Base-by-base conservation (phyloP, 2,329 filamentous ascomycete genomes). In the Cladosporium sp. region DNA sequence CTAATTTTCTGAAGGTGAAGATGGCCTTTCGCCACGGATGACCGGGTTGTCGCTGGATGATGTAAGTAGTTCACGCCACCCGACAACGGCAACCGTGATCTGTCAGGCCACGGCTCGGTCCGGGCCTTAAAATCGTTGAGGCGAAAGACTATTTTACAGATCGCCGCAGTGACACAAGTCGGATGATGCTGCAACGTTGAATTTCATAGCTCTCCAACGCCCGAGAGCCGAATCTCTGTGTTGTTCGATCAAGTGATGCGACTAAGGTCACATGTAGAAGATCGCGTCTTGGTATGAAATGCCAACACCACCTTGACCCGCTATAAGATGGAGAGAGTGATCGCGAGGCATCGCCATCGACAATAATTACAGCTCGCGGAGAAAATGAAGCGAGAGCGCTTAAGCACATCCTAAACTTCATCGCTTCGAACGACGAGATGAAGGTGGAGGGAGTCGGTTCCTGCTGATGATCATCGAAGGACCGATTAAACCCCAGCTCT, bases 401-500 rank as follows among this genome's bases (percentile, higher is more conserved):
- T 18, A 49, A 26, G 26, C 21, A 26, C 8, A 6, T 32, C n/a
- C 28, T 55, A 10, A 36, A 24, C n/a, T 15, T 34, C 14, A 11
- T 44, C 41, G 18, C n/a, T 34, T 32, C n/a, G 7, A 5, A 26
- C 54, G 30, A 62, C 11, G 12, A 51, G 28, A 26, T 18, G n/a
- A 52, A 11, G n/a, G 44, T 51, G 47, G 44, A 52, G 44, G 47
- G 36, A 26, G 26, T 62, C 49, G 61, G 32, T 28, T 57, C 49
- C 47, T 55, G 28, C 24, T 18, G 32, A 11, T 34, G 51, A 38
- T 57, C 26, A 21, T 54, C 34, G 34, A 47, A 47, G 51, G 61
- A 44, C 61, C 61, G 49, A 64, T 28, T 57, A 4, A 64, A 64
- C 34, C 51, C 61, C 61, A 54, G 15, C 10, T 24, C 44, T 47